phyloP scores from a whole-genome alignment of 176 grass and related monocot species.

The Carex kokanica region DNA sequence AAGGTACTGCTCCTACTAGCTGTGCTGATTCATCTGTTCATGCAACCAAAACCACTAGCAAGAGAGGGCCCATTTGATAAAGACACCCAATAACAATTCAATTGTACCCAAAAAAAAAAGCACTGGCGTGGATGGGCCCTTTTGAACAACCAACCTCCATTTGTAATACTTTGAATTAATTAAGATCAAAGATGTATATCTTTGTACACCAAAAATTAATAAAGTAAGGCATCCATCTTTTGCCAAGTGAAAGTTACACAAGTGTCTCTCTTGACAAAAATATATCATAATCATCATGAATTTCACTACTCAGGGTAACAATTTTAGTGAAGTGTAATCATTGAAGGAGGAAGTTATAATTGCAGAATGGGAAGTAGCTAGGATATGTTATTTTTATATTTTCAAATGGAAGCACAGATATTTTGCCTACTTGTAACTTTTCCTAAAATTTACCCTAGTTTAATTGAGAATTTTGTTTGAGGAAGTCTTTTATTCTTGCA shows the following conservation, averaged over 20 bases:
- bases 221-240: conserved; percentile 12
- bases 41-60: conserved; percentile 33
- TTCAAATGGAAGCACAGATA: not conserved
- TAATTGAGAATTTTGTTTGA: not conserved
- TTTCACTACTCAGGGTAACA: not conserved
- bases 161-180: conserved; percentile 26
- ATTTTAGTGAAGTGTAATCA: conserved; percentile 13
- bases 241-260: conserved; percentile 18
- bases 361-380: not conserved
- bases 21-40: conserved; percentile 22
- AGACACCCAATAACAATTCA: conserved; percentile 24
- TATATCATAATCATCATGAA: conserved; percentile 1
- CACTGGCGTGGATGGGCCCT: not conserved
- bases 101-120: conserved; percentile 21
- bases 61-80: conserved; percentile 24
- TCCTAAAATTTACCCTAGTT: not conserved
- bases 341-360: not conserved
- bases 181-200: conserved; percentile 11
- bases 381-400: not conserved
- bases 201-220: not conserved
- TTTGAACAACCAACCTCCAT: conserved; percentile 28
- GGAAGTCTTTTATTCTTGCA: not conserved
- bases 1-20: conserved; percentile 14
- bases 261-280: conserved; percentile 13
- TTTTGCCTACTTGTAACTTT: not conserved